Percentiles rank a stretch among this genome's conserved stretches.
Conservation (phyloP, 2,329 filamentous ascomycete genomes). For the Penicillium sp. region DNA sequence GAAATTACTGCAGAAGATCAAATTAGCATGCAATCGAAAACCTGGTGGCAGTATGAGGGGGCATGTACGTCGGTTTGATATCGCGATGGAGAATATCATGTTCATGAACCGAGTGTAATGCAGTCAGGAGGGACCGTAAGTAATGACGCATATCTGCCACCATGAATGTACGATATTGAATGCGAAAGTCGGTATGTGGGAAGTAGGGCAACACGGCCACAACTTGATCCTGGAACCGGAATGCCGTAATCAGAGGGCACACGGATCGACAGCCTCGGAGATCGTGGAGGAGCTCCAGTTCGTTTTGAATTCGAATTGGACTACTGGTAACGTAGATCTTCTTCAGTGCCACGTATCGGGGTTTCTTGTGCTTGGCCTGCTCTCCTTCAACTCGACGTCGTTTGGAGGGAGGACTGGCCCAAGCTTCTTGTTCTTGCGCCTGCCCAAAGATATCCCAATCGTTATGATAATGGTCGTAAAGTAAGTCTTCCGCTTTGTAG, state of each 20-base stretch:
- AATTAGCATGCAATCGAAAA: background rate
- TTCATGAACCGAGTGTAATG: slow-evolving; percentile 77
- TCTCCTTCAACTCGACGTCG: slow-evolving; percentile 47
- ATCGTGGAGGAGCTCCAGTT: slow-evolving; percentile 89
- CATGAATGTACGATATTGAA: slow-evolving; percentile 87
- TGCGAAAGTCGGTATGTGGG: slow-evolving; percentile 86
- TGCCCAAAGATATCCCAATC: slow-evolving; percentile 74
- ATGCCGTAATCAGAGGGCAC: slow-evolving; percentile 95
- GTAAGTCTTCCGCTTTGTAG: slow-evolving; percentile 94
- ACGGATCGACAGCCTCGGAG: slow-evolving; percentile 79
- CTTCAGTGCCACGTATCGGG: slow-evolving; percentile 92
- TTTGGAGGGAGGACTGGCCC: slow-evolving; percentile 67
- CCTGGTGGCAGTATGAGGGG: background rate
- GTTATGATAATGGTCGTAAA: slow-evolving; percentile 80
- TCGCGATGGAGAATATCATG: slow-evolving; percentile 87
- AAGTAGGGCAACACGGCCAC: slow-evolving; percentile 95
- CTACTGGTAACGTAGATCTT: slow-evolving; percentile 99
- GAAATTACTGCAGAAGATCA: slow-evolving; percentile 63
- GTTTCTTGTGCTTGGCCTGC: slow-evolving; percentile 46
- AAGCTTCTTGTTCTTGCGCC: slow-evolving; percentile 62
- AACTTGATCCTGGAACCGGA: slow-evolving; percentile 90
- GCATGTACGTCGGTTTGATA: slow-evolving; percentile 77
- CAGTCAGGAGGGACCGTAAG: slow-evolving; percentile 82
- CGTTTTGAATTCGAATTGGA: slow-evolving; percentile 89
- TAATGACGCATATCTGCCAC: slow-evolving; percentile 86